Base-by-base conservation (phyloP, 2,329 filamentous ascomycete species). In the Teratosphaeria epicoccoides region DNA sequence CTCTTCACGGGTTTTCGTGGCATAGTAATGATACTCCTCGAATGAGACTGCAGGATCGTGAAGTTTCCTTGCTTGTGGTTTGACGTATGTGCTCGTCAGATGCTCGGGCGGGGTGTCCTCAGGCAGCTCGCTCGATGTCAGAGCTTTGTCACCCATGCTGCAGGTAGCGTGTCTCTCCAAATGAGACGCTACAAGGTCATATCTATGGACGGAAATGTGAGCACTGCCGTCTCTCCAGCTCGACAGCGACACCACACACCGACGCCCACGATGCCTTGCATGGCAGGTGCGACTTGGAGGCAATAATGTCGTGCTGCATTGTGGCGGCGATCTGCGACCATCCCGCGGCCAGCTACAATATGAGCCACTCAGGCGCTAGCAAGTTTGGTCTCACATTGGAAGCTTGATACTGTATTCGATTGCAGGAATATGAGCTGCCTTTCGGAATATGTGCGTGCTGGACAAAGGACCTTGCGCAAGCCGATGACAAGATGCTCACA, bases 1-100 rank as follows among this genome's bases (percentile, higher is more conserved):
- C 26, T 59, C 53, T 23, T 53, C 59, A 24, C 60, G 54, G 2
- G 61, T 63, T 24, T 50, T 47, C 37, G 55, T 52, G 1, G 61
- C 61, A 29, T 63, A 63, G 48, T 61, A 61, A 37, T 56, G 51
- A 49, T 63, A 63, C 49, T 62, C 60, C 47, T 63, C 61, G 37
- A 63, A 57, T 1, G 49, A 53, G 24, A 63, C 59, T 20, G 46
- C 50, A 11, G 58, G 50, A 49, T 63, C 61, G 55, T 66, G 57
- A 1, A 63, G 57, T 25, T 61, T 62, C 22, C 63, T 58, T 6
- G 52, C 57, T 50, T 65, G 63, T 0, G 63, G 63, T 46, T 56
- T 57, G 54, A 65, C 62, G 51, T 17, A 14, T 17, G 22, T 46
- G 25, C 44, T 46, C n/a, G 33, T 2, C 11, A 11, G 12, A 5